A percentile compares a stretch with the other conserved stretches of the same genome.
These are phyloP conservation scores for Wallacemonas sp. DNA, from an alignment of 208 protist species.

Conservation along the genomic window DNA sequence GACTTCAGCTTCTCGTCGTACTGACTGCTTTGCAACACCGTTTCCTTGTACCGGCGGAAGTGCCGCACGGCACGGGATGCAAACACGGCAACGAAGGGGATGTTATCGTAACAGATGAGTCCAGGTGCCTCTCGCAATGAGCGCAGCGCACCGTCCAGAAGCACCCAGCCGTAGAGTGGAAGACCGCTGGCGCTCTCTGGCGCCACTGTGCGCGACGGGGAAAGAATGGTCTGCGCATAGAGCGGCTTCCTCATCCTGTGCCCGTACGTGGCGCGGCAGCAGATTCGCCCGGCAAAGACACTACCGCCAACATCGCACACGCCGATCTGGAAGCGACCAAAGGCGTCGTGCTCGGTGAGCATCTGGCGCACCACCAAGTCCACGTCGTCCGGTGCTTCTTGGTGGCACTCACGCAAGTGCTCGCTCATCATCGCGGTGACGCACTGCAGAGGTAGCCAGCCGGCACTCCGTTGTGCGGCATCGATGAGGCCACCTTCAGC, in stretches of 20 bases:
- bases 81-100: constrained; percentile 32
- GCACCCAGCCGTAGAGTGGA: constrained; percentile 33
- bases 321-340: constrained; percentile 46
- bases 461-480: constrained; percentile 20
- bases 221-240: constrained; percentile 17
- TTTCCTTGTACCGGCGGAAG: constrained; percentile 34
- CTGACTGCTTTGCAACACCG: constrained; percentile 14
- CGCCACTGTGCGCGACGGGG: background rate
- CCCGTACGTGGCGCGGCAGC: constrained; percentile 37
- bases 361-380: constrained; percentile 25
- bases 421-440: constrained; percentile 21
- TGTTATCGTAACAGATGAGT: constrained; percentile 23
- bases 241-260: constrained; percentile 17
- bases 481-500: constrained; percentile 5
- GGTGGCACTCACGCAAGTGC: background rate
- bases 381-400: constrained; percentile 13
- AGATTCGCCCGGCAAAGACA: constrained; percentile 30
- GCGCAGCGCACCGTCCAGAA: background rate
- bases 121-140: background rate
- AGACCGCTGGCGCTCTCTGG: background rate
- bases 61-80: constrained; percentile 16
- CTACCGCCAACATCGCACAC: constrained; percentile 17
- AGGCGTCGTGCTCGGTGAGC: constrained; percentile 42
- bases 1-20: constrained; percentile 52
- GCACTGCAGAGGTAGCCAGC: constrained; percentile 48